Percentiles rank a stretch among this genome's conserved stretches.
Conservation (phyloP, 352 stramenopile genomes). For the Globisporangium radiosum region DNA sequence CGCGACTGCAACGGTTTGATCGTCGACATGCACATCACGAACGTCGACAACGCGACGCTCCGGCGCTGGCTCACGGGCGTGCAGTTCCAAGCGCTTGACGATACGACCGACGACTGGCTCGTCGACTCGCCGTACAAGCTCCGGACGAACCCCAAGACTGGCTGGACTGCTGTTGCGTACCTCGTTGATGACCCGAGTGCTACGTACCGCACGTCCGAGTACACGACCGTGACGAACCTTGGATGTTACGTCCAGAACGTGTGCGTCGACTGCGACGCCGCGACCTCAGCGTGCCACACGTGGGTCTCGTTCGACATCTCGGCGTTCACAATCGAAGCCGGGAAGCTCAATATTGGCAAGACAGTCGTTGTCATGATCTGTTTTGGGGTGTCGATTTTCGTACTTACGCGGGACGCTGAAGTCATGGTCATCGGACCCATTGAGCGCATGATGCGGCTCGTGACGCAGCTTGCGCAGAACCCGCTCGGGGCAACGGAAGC, state of each 20-base stretch:
- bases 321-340: conserved; percentile 23
- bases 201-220: conserved; percentile 51
- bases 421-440: conserved; percentile 95
- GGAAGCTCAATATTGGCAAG: conserved; percentile 75
- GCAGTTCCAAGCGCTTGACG: conserved; percentile 50
- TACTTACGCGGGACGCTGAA: conserved; percentile 93
- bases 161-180: conserved; percentile 52
- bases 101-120: conserved; percentile 35
- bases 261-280: conserved; percentile 43
- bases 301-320: conserved; percentile 75
- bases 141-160: conserved; percentile 57
- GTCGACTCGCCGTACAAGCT: conserved; percentile 29
- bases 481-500: conserved; percentile 60
- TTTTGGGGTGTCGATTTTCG: conserved; percentile 84
- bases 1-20: conserved; percentile 69
- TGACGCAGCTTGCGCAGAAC: conserved; percentile 65
- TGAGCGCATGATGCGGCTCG: conserved; percentile 92
- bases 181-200: conserved; percentile 26
- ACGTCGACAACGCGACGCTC: conserved; percentile 33
- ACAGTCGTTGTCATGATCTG: conserved; percentile 90
- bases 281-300: conserved; percentile 49
- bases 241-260: conserved; percentile 62
- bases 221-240: conserved; percentile 52
- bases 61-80: conserved; percentile 48
- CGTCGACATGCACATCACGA: conserved; percentile 50